Evolutionary conservation across 371 early-diverging fungal genomes (phyloP), one percentile per base, ranked within the genome.

Genomic region (Chytridiales sp.): DNA sequence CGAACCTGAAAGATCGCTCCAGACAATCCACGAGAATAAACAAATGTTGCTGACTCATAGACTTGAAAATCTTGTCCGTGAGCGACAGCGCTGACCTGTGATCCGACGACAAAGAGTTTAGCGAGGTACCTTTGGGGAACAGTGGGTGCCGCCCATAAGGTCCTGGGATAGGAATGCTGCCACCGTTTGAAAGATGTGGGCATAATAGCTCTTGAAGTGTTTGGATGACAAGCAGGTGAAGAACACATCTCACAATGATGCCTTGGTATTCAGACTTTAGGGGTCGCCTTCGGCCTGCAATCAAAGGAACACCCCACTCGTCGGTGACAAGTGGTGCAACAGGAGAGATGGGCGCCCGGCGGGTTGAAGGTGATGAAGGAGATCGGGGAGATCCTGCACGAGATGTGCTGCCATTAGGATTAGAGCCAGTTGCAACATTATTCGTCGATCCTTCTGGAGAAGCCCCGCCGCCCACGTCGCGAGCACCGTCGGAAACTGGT

Each of bases 1-100:
- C 93, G 75, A 93, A 90, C 29, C 81, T 78, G 68, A 89, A 91
- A 17, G 90, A 89, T 56, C 79, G 70, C 36, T 90, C 89, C 31
- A 96, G 77, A 46, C 91, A 87, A 53, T 84, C 88, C 62, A 91
- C 73, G 13, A 92, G 64, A 2, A 73, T 56, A 69, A 87, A 80
- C 29, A 89, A 57, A 67, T 88, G 84, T 15, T 68, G 49, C 4
- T 80, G 75, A 30, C 79, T 80, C 22, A 88, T 69, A 2, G 82
- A 74, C 26, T 68, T 67, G 64, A 87, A 90, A 0, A 89, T 85
- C 13, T 46, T 52, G 30, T 71, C 70, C n/a, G 21, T 70, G 65
- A 6, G 53, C 59, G 11, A 62, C 68, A 13, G 48, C 15, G 13
- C 81, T 79, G 15, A 67, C 47, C 35, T 75, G 72, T 9, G 15